These are phyloP conservation scores for Pestalotiopsis sp. DNA, from an alignment of 2,329 filamentous ascomycete genomes.

Conservation along the genomic window DNA sequence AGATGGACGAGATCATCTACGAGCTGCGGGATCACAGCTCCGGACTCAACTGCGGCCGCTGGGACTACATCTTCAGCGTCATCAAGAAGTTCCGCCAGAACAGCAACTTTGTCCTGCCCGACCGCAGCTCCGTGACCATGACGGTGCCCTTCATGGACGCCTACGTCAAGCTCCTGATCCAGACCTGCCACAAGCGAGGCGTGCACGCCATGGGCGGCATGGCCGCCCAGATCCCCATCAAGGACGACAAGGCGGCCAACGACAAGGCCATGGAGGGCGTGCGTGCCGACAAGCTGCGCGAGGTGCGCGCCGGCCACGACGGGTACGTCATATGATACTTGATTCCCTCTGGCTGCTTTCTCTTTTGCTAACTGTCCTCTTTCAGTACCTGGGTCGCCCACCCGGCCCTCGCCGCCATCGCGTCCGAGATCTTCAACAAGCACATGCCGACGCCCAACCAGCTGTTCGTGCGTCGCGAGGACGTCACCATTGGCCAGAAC, in stretches of 20 bases:
- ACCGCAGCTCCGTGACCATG: constrained; percentile 92
- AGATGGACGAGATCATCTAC: constrained; percentile 99
- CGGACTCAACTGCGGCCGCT: constrained; percentile 96
- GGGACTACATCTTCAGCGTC: constrained; percentile 99
- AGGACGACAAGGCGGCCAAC: constrained; percentile 88
- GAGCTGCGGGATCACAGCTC: constrained; percentile 96
- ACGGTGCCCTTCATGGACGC: constrained; percentile 98
- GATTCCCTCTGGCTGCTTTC: neutral
- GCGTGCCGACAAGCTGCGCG: constrained; percentile 92
- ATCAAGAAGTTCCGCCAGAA: constrained; percentile 99
- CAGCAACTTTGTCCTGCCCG: constrained; percentile 88
- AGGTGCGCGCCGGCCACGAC: constrained; percentile 93
- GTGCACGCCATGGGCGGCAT: constrained; percentile 99
- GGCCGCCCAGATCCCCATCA: constrained; percentile 98
- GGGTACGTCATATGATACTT: constrained; percentile 40
- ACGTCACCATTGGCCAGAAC: constrained; percentile 82
- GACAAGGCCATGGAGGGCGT: constrained; percentile 93
- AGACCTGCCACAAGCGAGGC: constrained; percentile 94
- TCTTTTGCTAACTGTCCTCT: neutral
- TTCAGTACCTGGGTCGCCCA: constrained; percentile 89
- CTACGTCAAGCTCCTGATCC: constrained; percentile 95
- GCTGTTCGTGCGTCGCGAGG: constrained; percentile 86
- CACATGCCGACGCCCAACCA: constrained; percentile 99
- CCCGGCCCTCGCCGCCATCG: constrained; percentile 86
- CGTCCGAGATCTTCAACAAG: constrained; percentile 93